Evolutionary conservation across 768 basidiomycete species (phyloP), one percentile per base, ranked within the genome.

Genomic region (Termitomyces sp.): DNA sequence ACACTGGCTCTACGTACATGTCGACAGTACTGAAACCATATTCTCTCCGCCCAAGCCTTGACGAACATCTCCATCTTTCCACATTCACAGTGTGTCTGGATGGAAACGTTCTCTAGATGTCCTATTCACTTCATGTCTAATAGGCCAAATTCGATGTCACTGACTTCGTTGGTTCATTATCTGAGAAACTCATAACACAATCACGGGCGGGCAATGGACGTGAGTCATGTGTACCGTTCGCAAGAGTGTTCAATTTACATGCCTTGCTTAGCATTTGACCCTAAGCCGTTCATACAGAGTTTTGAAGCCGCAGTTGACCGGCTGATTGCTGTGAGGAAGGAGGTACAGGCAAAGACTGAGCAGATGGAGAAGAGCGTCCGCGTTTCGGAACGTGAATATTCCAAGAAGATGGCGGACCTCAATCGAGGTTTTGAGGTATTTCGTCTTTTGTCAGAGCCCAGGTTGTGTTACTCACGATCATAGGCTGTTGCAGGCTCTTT

Each of bases 61-160:
- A 82, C 59, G 78, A 78, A 41, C 81, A 83, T 56, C 75, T 87
- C 1, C 74, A 77, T 46, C 72, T 86, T 24, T 73, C 75, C 18
- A 73, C 79, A 24, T 87, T 87, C 69, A 82, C 84, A 78, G 86
- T 85, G 34, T 31, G 39, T 49, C 31, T 53, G 22, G 15, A 34
- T 42, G 30, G 47, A 31, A 45, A 53, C 37, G 6, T 24, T 61
- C 41, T 39, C 37, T 34, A 52, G 30, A 42, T 24, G 44, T 56
- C 22, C 13, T 47, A 47, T 50, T 59, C 34, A 50, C 58, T 50
- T 49, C 55, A 22, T 37, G 42, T 52, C 22, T 49, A 49, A 48
- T 63, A 93, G 91, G 89, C 88, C 59, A 93, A 93, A 75, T 95
- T 96, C 73, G 91, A 95, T 69, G 86, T 93, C 61, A 91, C 93